These are phyloP conservation scores for Aspergillus texensis DNA, from an alignment of 2,329 filamentous ascomycete species.

Conservation along the genomic window DNA sequence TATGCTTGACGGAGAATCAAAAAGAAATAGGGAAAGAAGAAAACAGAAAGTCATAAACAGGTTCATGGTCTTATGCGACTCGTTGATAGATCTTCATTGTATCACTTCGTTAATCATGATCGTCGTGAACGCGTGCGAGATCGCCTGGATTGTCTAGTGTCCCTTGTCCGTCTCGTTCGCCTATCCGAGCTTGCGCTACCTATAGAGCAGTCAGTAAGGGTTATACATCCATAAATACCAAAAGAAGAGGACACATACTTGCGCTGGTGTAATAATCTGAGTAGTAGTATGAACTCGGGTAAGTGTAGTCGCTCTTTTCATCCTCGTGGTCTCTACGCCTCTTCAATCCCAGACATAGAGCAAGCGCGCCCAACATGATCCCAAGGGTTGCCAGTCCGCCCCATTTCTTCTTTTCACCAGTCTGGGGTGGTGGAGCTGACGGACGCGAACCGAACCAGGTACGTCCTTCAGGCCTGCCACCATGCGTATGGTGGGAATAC, in stretches of 20 bases:
- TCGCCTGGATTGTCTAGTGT: constrained; percentile 33
- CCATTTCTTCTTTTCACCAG: constrained; percentile 41
- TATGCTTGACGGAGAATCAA: not conserved
- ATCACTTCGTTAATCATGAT: constrained; percentile 21
- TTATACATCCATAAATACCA: constrained; percentile 9
- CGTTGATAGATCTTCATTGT: not conserved
- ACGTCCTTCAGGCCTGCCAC: constrained; percentile 28
- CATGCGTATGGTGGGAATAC: constrained; percentile 38
- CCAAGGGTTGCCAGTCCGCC: constrained; percentile 45
- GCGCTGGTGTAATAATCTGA: constrained; percentile 45
- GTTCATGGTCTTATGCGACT: not conserved
- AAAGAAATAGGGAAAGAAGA: not conserved
- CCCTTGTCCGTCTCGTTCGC: constrained; percentile 34
- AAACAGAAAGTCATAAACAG: not conserved
- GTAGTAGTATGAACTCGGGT: constrained; percentile 45
- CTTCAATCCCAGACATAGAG: constrained; percentile 50
- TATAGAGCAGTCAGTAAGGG: constrained; percentile 26
- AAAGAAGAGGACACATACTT: constrained; percentile 35
- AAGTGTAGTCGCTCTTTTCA: constrained; percentile 43
- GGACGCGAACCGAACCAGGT: constrained; percentile 48
- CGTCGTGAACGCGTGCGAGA: constrained; percentile 34
- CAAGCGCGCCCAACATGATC: constrained; percentile 47
- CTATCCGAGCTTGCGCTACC: constrained; percentile 49
- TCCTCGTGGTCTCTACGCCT: constrained; percentile 42
- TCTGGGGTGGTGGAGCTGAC: constrained; percentile 30